Base-by-base conservation (phyloP, 139 green algal genomes). In the Chloropicon primus region DNA sequence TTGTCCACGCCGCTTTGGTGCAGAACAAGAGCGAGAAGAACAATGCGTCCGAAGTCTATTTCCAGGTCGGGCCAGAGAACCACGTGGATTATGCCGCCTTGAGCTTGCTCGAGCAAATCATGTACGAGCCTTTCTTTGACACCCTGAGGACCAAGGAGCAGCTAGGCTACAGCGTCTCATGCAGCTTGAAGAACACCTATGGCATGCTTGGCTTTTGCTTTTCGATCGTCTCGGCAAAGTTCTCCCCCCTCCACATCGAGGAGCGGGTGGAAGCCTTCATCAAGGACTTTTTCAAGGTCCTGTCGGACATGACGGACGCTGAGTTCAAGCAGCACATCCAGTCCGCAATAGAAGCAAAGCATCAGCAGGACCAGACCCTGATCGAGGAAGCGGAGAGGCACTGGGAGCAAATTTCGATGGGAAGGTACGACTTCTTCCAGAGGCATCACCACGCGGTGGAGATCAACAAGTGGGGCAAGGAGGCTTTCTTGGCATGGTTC, bases 81-180 rank as follows among this genome's bases (percentile, higher is more conserved):
- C 29, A 74, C 41, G 5, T 17, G 5, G 41, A 62, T 17, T 62
- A 62, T 17, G 41, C 41, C 41, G 41, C 41, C 10, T 2, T 25
- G 5, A 26, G 76, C 23, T 24, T 81, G 22, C 24, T 73, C 27
- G 25, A 81, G 23, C 90, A 94, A 81, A 74, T 96, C 22, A 27
- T 91, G 26, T 82, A 80, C 72, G 92, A 96, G 85, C 90, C 93
- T 1, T 85, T 80, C 75, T 97, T 92, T 82, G 85, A 96, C 82
- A 83, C 73, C 53, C 87, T 97, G 72, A 85, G 92, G 75, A 98
- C 94, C 71, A 92, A 97, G 87, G 86, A 98, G 89, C 94, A 98
- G 90, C 87, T 97, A 77, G 93, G 93, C 3, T 98, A 98, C 85
- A 87, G 77, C 1, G 94, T 98, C 76, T 82, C 91, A 80, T 86